A percentile compares a stretch with the other conserved stretches of the same genome.
These are phyloP conservation scores for Coprinopsis strossmayeri DNA, from an alignment of 768 basidiomycete species.

Conservation along the genomic window DNA sequence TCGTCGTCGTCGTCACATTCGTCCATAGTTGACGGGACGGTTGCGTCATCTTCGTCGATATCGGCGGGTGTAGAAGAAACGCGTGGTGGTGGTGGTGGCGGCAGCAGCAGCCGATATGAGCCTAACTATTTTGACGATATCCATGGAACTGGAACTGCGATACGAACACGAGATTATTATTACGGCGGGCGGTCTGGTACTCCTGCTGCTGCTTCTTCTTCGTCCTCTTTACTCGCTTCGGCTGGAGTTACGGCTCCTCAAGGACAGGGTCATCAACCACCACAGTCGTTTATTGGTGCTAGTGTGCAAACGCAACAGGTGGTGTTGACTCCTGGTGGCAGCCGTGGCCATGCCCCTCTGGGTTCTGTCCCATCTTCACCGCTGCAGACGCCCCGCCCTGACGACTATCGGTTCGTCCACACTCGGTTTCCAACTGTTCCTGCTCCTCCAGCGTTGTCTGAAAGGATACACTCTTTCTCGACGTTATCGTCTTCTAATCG, in stretches of 20 bases:
- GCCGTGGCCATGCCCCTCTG: too few relatives aligned
- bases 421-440: neutral
- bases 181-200: neutral
- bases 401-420: neutral
- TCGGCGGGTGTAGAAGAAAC: too few relatives aligned
- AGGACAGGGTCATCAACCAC: too few relatives aligned
- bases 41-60: neutral
- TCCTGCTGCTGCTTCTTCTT: neutral
- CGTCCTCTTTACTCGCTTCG: conserved; percentile 1
- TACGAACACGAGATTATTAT: neutral
- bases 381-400: conserved; percentile 10
- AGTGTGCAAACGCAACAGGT: too few relatives aligned
- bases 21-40: neutral
- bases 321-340: too few relatives aligned
- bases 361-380: conserved; percentile 1
- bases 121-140: neutral
- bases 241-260: too few relatives aligned
- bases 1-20: too few relatives aligned
- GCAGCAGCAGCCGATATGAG: neutral
- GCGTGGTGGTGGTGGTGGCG: too few relatives aligned
- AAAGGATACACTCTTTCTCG: neutral
- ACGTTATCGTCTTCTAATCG: too few relatives aligned
- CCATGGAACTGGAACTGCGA: neutral
- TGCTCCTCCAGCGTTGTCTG: neutral
- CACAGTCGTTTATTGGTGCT: too few relatives aligned